Evolutionary conservation across 2,329 filamentous ascomycete genomes (phyloP), one percentile per base, ranked within the genome.

Genomic region (Aspergillus amoenus): DNA sequence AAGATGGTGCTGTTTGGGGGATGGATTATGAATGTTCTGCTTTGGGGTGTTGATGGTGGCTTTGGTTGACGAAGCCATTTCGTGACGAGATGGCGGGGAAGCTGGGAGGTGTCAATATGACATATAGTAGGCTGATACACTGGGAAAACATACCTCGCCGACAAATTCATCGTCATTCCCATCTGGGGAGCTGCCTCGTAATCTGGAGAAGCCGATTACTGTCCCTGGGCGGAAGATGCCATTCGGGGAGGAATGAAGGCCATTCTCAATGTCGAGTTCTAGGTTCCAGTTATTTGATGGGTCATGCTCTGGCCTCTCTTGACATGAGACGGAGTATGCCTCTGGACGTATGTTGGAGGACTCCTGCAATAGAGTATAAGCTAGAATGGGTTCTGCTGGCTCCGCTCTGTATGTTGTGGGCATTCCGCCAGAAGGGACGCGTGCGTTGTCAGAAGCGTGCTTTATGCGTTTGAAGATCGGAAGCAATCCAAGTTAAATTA

Each of bases 11-110:
- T 70, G 37, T 61, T 69, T 17, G 55, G 60, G 0, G 72, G 72
- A 48, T 73, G 66, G 48, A 75, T 73, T 39, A 75, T 73, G 61
- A 70, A 75, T 27, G 66, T 62, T 47, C 56, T 70, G 27, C 65
- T 27, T 40, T 24, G 44, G 17, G 32, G 24, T 22, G 17, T 9
- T 40, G 21, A 7, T 63, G 42, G 22, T 47, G 46, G 54, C 43
- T 56, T 46, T 11, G 41, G 22, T 22, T 34, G 22, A 21, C 52
- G 58, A 3, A 73, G 56, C 40, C 68, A 62, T 2, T 47, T 61
- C 56, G 62, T 63, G 18, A 73, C 62, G 21, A 73, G 64, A 32
- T 60, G 50, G 13, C 68, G 71, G n/a, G 71, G 68, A 34, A 72
- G 59, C 71, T 73, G 46, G 12, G 11, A 12, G 5, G 11, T 17